Percentiles rank a stretch among this genome's conserved stretches.
phyloP scores from a whole-genome alignment of 1,284 basidiomycete species.

The Phylloporus gajari region DNA sequence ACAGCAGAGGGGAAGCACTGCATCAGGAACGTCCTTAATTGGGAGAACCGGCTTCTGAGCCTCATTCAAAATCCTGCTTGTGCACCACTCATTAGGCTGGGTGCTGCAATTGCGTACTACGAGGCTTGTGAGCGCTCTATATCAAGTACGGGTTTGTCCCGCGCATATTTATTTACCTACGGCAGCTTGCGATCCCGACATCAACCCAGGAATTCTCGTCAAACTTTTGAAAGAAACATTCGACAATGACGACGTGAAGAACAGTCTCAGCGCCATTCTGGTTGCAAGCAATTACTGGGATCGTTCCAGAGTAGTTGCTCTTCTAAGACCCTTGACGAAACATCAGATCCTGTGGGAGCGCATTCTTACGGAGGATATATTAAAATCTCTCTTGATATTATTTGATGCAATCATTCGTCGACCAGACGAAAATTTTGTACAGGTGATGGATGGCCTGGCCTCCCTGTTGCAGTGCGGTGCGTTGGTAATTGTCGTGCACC shows the following conservation, averaged over 20 bases:
- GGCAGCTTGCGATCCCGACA: no score
- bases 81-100: slow-evolving; percentile 29
- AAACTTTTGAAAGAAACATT: no score
- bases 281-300: no score
- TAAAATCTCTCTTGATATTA: slow-evolving; percentile 25
- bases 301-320: slow-evolving; percentile 31
- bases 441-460: slow-evolving; percentile 34
- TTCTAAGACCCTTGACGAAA: slow-evolving; percentile 31
- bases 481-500: neutral
- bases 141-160: no score
- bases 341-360: slow-evolving; percentile 22
- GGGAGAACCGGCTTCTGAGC: slow-evolving; percentile 17
- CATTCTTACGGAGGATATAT: slow-evolving; percentile 28
- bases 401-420: slow-evolving; percentile 23
- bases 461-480: slow-evolving; percentile 35
- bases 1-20: slow-evolving; percentile 39
- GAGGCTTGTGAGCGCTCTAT: slow-evolving; percentile 31
- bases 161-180: no score
- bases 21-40: slow-evolving; percentile 24
- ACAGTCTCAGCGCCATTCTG: no score
- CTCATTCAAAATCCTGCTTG: slow-evolving; percentile 20
- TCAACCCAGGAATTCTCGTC: no score
- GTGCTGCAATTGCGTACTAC: slow-evolving; percentile 35
- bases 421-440: slow-evolving; percentile 22
- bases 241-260: no score